Evolutionary conservation across 129 eudicot genomes (phyloP).

Genomic region (Saposhnikovia divaricata): DNA sequence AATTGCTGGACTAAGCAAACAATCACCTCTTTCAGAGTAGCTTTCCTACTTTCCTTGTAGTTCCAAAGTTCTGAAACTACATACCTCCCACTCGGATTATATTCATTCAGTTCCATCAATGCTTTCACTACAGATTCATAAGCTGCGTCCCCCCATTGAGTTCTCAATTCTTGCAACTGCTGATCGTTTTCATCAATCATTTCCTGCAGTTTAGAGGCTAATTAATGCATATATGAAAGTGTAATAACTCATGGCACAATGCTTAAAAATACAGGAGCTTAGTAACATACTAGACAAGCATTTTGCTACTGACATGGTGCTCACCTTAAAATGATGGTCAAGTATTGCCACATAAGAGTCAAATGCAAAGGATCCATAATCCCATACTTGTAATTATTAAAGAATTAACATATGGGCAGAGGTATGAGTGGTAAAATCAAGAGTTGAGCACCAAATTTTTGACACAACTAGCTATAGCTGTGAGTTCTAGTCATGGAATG

Average conservation of each 20-base stretch:
- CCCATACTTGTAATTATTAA: not conserved
- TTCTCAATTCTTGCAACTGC: conserved; percentile 37
- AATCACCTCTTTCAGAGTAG: conserved; percentile 49
- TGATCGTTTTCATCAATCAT: conserved; percentile 43
- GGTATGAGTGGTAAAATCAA: not conserved
- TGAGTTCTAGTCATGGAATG: not conserved
- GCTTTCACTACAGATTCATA: conserved; percentile 46
- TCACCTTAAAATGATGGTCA: not conserved
- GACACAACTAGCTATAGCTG: not conserved
- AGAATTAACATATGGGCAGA: not conserved
- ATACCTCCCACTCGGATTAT: conserved; percentile 68
- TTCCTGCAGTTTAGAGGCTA: conserved; percentile 29
- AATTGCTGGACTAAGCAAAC: conserved; percentile 41
- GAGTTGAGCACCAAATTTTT: not conserved
- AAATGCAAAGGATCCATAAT: not conserved
- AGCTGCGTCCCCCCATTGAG: conserved; percentile 46
- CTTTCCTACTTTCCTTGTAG: conserved; percentile 52
- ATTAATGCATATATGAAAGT: not conserved
- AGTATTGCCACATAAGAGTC: not conserved
- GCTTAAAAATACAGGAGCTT: not conserved
- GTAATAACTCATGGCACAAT: not conserved
- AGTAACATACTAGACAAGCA: not conserved
- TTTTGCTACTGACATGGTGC: not conserved
- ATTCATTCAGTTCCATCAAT: conserved; percentile 52
- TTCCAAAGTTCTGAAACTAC: conserved; percentile 69